phyloP scores from a whole-genome alignment of 371 early-diverging fungal genomes.

The Thermomucor indicae-seudaticae region DNA sequence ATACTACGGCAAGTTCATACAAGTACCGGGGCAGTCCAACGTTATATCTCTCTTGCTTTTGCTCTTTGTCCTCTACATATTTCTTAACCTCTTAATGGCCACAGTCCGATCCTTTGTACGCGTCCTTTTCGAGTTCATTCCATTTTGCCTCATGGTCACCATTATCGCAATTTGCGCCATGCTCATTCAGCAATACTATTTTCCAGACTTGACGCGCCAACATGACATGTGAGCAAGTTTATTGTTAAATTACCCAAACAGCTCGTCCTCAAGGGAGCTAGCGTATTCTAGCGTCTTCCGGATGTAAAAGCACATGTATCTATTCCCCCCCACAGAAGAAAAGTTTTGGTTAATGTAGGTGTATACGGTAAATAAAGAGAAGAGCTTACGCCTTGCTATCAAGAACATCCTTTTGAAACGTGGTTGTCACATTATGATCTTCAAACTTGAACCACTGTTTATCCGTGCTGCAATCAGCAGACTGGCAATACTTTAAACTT shows the following conservation, averaged over 20 bases:
- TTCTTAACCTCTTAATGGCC: slow-evolving; percentile 24
- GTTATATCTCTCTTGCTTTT: slow-evolving; percentile 25
- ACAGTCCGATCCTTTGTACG: slow-evolving; percentile 25
- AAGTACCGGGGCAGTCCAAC: slow-evolving; percentile 30
- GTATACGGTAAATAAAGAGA: background rate
- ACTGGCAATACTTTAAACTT: background rate
- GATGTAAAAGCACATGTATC: slow-evolving; percentile 91
- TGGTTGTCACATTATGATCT: slow-evolving; percentile 76
- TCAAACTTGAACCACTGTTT: slow-evolving; percentile 89
- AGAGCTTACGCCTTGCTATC: slow-evolving; percentile 69
- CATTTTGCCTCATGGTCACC: slow-evolving; percentile 28
- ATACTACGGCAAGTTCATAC: slow-evolving; percentile 15
- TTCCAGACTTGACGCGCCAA: background rate
- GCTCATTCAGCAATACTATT: slow-evolving; percentile 20
- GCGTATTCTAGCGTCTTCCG: slow-evolving; percentile 63
- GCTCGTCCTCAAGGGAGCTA: slow-evolving; percentile 6
- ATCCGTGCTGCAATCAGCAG: background rate
- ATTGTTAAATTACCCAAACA: slow-evolving; percentile 4
- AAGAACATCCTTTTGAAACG: slow-evolving; percentile 71
- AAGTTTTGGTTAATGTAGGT: slow-evolving; percentile 2
- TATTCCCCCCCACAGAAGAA: slow-evolving; percentile 11
- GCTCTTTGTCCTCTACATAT: slow-evolving; percentile 26
- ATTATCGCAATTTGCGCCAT: slow-evolving; percentile 13
- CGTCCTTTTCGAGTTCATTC: slow-evolving; percentile 33
- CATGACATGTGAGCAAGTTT: background rate